Percentiles rank a stretch among this genome's conserved stretches.
Evolutionary conservation across 495 filamentous ascomycete species (phyloP).

Genomic region (Daldinia loculata): DNA sequence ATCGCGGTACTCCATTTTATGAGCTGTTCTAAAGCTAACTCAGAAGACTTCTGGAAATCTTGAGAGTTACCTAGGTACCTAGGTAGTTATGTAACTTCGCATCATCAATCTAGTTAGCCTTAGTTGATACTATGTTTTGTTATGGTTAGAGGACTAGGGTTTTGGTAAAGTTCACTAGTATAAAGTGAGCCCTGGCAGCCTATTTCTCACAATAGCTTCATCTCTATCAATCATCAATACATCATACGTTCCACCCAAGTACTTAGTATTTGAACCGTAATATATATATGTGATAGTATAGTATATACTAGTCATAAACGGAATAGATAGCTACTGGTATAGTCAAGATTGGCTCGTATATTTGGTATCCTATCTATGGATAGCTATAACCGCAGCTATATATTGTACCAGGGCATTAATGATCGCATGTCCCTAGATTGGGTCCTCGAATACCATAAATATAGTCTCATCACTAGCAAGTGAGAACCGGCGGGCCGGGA

Average conservation of each 20-base stretch:
- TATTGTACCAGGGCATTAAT: background rate
- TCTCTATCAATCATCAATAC: too few relatives aligned
- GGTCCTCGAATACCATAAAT: background rate
- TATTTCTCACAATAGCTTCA: too few relatives aligned
- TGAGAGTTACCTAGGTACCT: too few relatives aligned
- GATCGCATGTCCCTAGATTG: background rate
- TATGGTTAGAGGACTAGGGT: too few relatives aligned
- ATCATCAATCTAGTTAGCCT: background rate
- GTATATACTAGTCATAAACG: too few relatives aligned
- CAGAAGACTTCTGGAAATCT: background rate
- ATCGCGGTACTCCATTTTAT: background rate
- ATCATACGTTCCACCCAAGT: too few relatives aligned
- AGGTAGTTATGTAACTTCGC: background rate
- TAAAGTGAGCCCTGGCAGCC: too few relatives aligned
- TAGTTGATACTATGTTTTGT: background rate
- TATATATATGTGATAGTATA: too few relatives aligned
- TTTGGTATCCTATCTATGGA: background rate
- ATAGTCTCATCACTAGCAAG: background rate
- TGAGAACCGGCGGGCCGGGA: conserved; percentile 52
- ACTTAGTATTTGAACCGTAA: too few relatives aligned
- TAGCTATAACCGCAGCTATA: background rate
- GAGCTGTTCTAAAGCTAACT: background rate
- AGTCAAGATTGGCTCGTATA: background rate
- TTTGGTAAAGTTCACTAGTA: too few relatives aligned
- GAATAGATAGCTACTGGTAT: too few relatives aligned